phyloP scores from a whole-genome alignment of 2,329 filamentous ascomycete genomes.

The Delphinella strobiligena region DNA sequence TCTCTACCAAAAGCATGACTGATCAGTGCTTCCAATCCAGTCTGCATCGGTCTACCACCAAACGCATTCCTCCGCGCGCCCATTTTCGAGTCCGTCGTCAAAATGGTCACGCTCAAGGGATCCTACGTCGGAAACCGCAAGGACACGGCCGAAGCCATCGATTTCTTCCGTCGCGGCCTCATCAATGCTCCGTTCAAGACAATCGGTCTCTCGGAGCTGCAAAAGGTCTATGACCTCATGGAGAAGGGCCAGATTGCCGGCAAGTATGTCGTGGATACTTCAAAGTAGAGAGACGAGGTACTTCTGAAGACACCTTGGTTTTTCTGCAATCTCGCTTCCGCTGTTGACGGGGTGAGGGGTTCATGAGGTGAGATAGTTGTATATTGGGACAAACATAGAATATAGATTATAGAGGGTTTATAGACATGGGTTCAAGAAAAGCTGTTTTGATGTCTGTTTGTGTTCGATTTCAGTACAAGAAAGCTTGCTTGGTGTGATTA shows the following conservation, averaged over 20 bases:
- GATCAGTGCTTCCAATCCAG: too few species aligned
- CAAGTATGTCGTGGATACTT: constrained; percentile 67
- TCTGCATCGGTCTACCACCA: constrained; percentile 81
- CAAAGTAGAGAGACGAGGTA: constrained; percentile 46
- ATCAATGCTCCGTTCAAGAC: constrained; percentile 84
- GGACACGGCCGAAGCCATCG: constrained; percentile 76
- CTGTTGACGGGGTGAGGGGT: too few species aligned
- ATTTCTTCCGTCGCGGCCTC: constrained; percentile 74
- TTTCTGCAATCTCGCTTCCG: too few species aligned
- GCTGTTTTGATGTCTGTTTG: too few species aligned
- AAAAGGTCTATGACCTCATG: constrained; percentile 64
- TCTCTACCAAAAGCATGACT: too few species aligned
- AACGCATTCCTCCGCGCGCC: constrained; percentile 68
- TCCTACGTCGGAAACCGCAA: constrained; percentile 88
- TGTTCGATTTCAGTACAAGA: too few species aligned
- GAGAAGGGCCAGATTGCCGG: constrained; percentile 57
- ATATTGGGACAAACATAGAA: too few species aligned
- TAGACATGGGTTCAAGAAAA: too few species aligned
- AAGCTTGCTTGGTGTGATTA: too few species aligned
- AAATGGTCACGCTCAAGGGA: constrained; percentile 87
- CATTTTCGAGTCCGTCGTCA: constrained; percentile 78
- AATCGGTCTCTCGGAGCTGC: constrained; percentile 67
- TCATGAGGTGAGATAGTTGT: too few species aligned
- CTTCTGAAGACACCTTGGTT: too few species aligned
- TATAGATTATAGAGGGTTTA: too few species aligned